Evolutionary conservation across 2,329 filamentous ascomycete species (phyloP), one percentile per base, ranked within the genome.

Genomic region (Claviceps cyperi): DNA sequence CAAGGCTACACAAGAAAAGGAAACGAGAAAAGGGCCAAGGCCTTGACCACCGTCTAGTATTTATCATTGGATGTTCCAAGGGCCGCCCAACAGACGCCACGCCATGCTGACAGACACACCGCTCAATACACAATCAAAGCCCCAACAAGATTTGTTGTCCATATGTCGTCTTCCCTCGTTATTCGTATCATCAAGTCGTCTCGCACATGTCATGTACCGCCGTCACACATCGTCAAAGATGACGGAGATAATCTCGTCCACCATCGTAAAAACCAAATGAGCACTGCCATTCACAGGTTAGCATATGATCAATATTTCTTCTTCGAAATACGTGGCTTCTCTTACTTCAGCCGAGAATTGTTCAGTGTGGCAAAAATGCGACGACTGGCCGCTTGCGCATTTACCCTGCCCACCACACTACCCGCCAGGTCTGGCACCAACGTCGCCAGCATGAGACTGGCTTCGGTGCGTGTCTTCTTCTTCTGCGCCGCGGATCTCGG

Each of bases 291-390:
- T 46, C 43, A 13, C 15, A 38, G 2, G 43, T 50, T 28, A 46
- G 37, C 46, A 47, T n/a, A 11, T 55, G 14, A 11, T 32, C 11
- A 4, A 32, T 2, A 5, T 43, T 8, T 43, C 35, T 19, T 6
- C 15, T 17, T n/a, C 14, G 6, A 19, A 37, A 5, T 14, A 9
- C 4, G 2, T 13, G n/a, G 6, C 11, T 19, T 15, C 40, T 24
- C 83, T 73, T 70, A 90, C 85, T 97, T 96, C 57, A 98, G 71
- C 55, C 88, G 76, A 52, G 81, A 76, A 67, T 97, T 98, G 66
- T 98, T 98, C 57, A 97, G 72, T 44, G 86, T 89, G 9, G 89
- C 90, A 70, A 94, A 87, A 46, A 97, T 79, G 59, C 90, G 84
- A 57, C 91, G 78, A 55, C 89, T 90, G 21, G 92, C 92, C 50